Conservation (phyloP, 2,329 filamentous ascomycete genomes). For the Uncinocarpus reesii region DNA sequence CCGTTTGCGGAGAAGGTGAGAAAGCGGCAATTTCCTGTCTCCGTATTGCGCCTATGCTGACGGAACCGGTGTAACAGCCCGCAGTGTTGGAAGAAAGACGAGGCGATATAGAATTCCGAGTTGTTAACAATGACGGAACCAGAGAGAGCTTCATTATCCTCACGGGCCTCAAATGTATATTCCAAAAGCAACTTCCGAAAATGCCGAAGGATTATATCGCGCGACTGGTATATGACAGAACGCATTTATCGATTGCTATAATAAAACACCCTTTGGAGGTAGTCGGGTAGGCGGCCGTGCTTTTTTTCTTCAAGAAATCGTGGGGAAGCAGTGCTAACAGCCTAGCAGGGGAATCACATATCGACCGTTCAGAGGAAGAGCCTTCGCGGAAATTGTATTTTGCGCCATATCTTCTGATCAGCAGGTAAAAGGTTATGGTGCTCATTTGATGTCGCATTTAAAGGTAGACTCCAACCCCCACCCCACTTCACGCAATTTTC, state of each 20-base stretch:
- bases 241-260: slow-evolving; percentile 91
- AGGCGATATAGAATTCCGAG: slow-evolving; percentile 91
- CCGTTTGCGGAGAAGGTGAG: slow-evolving; percentile 80
- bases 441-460: slow-evolving; percentile 93
- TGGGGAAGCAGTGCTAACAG: slow-evolving; percentile 15
- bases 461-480: slow-evolving; percentile 48
- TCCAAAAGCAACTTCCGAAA: slow-evolving; percentile 95
- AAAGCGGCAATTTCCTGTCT: neutral
- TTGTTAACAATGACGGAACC: slow-evolving; percentile 91
- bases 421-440: slow-evolving; percentile 96
- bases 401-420: slow-evolving; percentile 96
- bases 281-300: slow-evolving; percentile 48
- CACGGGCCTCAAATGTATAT: slow-evolving; percentile 92
- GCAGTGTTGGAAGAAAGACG: slow-evolving; percentile 88
- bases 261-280: slow-evolving; percentile 93
- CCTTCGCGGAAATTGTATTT: slow-evolving; percentile 97
- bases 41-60: slow-evolving; percentile 6
- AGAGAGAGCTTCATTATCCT: slow-evolving; percentile 86
- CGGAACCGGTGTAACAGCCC: slow-evolving; percentile 43
- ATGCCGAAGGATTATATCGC: slow-evolving; percentile 99
- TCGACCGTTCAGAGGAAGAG: slow-evolving; percentile 78
- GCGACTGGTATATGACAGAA: slow-evolving; percentile 90
- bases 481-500: neutral
- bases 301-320: neutral
- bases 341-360: slow-evolving; percentile 79